phyloP scores from a whole-genome alignment of 176 grass and related monocot genomes.

The Zoysia pacifica region DNA sequence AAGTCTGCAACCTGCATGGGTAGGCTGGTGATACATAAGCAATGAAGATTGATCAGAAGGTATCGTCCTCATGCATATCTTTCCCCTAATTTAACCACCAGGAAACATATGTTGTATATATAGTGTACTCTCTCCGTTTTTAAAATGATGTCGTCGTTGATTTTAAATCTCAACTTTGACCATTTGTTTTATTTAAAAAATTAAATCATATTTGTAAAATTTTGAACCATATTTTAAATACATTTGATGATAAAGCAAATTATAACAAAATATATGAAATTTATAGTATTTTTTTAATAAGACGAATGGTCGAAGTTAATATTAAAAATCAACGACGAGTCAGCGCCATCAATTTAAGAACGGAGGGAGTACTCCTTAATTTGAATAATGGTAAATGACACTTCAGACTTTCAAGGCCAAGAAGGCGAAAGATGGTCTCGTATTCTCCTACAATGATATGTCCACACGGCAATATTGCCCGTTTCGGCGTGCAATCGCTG shows the following conservation, averaged over 20 bases:
- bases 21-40: conserved; percentile 14
- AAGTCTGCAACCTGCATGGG: not conserved
- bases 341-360: no score
- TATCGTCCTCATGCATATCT: not conserved
- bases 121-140: not conserved
- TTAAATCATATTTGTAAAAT: no score
- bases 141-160: no score
- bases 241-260: no score
- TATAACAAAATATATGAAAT: no score
- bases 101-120: not conserved
- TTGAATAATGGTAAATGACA: not conserved
- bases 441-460: not conserved
- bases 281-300: no score
- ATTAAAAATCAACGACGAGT: no score
- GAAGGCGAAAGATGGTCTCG: not conserved
- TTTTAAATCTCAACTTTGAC: no score
- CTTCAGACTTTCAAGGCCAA: not conserved
- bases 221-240: no score
- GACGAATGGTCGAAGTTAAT: no score
- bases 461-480: not conserved
- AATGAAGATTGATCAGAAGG: conserved; percentile 10
- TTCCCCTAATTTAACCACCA: not conserved
- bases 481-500: not conserved
- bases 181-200: no score
- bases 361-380: no score